phyloP scores from a whole-genome alignment of 352 stramenopile genomes.

The Globisporangium nunn region DNA sequence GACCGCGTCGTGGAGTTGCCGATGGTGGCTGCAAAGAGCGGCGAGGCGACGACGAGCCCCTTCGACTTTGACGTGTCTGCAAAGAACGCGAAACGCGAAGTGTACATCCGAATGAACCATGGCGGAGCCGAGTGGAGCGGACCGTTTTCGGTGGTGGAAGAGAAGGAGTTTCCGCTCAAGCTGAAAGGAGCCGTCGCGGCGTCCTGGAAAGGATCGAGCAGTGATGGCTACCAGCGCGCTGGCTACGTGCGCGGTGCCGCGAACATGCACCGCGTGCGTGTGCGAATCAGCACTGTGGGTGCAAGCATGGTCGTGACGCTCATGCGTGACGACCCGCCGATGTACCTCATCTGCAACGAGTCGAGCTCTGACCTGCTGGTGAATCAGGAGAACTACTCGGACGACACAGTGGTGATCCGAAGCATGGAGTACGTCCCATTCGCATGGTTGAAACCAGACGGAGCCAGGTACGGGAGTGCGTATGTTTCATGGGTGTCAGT shows the following conservation, averaged over 20 bases:
- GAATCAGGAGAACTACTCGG: slow-evolving; percentile 56
- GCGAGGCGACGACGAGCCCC: slow-evolving; percentile 28
- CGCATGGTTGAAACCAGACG: slow-evolving; percentile 73
- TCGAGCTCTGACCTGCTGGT: slow-evolving; percentile 70
- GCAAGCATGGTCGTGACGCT: slow-evolving; percentile 80
- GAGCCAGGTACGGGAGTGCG: slow-evolving; percentile 38
- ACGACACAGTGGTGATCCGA: slow-evolving; percentile 56
- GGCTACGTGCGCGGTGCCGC: slow-evolving; percentile 34
- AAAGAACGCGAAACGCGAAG: slow-evolving; percentile 38
- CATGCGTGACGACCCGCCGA: slow-evolving; percentile 64
- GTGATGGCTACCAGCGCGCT: slow-evolving; percentile 26
- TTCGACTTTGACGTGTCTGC: slow-evolving; percentile 69
- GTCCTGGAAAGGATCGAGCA: slow-evolving; percentile 37
- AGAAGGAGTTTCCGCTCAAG: slow-evolving; percentile 82
- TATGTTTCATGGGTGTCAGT: not conserved
- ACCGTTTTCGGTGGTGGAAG: slow-evolving; percentile 70
- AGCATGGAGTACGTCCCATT: slow-evolving; percentile 73
- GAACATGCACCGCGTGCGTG: slow-evolving; percentile 60
- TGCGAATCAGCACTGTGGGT: slow-evolving; percentile 72
- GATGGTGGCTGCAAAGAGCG: slow-evolving; percentile 23
- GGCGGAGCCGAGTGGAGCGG: slow-evolving; percentile 74
- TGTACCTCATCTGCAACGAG: slow-evolving; percentile 85
- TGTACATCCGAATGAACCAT: slow-evolving; percentile 78
- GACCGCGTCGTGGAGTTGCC: slow-evolving; percentile 63
- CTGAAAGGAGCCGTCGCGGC: slow-evolving; percentile 49